phyloP scores from a whole-genome alignment of 352 stramenopile species.

The Vaucheria bursata region DNA sequence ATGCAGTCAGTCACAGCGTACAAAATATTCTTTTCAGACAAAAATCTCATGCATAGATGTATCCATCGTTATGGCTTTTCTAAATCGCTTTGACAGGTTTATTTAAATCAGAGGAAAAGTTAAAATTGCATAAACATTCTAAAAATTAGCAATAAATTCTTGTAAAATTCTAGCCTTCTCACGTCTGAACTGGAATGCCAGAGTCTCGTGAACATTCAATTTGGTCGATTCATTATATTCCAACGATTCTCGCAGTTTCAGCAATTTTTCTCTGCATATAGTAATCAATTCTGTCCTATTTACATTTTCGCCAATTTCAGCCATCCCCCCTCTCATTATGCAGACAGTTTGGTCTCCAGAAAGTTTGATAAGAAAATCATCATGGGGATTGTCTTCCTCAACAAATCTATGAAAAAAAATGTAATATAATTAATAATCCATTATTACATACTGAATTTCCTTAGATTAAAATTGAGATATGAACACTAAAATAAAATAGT shows the following conservation, averaged over 20 bases:
- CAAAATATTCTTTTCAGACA: no score
- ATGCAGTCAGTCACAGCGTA: no score
- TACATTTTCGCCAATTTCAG: neutral
- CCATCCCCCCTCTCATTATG: neutral
- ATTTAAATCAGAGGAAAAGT: no score
- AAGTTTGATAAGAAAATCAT: neutral
- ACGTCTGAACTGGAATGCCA: neutral
- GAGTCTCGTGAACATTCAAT: no score
- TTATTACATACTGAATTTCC: neutral
- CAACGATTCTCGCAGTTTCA: neutral
- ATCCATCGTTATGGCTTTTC: no score
- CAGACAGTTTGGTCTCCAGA: neutral
- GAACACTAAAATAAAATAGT: neutral
- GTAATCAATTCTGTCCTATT: no score
- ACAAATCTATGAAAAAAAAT: neutral
- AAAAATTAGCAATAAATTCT: neutral
- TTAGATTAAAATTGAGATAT: neutral
- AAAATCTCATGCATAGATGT: no score
- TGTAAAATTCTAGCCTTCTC: neutral
- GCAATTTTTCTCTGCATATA: neutral
- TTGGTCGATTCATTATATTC: no score
- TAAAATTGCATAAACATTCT: no score
- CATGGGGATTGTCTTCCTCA: slow-evolving; percentile 1
- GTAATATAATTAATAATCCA: neutral
- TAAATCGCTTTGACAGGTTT: no score